Evolutionary conservation across 345 rosid species (phyloP), one percentile per base, ranked within the genome.

Genomic region (Lagerstroemia speciosa): DNA sequence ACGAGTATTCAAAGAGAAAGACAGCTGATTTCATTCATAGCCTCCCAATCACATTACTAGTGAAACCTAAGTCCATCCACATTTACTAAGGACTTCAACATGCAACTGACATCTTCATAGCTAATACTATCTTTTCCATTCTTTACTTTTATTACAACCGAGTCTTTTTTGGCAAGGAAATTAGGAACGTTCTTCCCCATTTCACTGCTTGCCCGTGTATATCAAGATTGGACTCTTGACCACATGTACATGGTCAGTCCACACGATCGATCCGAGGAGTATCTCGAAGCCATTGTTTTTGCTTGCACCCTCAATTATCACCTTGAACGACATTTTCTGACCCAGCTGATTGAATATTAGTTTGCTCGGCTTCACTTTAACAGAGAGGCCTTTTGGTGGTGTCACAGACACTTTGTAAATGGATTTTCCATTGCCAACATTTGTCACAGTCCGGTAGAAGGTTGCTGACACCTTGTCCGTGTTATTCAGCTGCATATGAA

Each of bases 371-470:
- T 64, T n/a, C 33, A 93, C 94, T 48, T 62, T 33, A 50, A 91
- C 67, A 8, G 75, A 77, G 38, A 87, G 64, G 33, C 80, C 87
- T 34, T 82, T 69, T 0, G 88, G 87, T 26, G 91, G 73, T n/a
- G 71, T 74, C 64, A 86, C 86, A 24, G 4, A 80, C 0, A 88
- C 91, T 53, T 77, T 84, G 73, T 82, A 93, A 10, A 40, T 67
- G 15, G 94, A 80, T 2, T 72, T 71, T 7, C 73, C 82, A 2
- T 43, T 40, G 34, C 85, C 91, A 0, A 89, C 97, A 30, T 83
- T 36, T 26, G 86, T 93, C 63, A 86, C 90, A 1, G 79, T 86
- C 60, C 97, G 74, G 78, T 81, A 67, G 72, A 89, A 93, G 57
- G 78, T 62, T 0, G 85, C 96, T 0, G 81, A 73, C 38, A 89